A percentile compares a stretch with the other conserved stretches of the same genome.
phyloP scores from a whole-genome alignment of 257 asterid species.

The Cinchona pubescens region DNA sequence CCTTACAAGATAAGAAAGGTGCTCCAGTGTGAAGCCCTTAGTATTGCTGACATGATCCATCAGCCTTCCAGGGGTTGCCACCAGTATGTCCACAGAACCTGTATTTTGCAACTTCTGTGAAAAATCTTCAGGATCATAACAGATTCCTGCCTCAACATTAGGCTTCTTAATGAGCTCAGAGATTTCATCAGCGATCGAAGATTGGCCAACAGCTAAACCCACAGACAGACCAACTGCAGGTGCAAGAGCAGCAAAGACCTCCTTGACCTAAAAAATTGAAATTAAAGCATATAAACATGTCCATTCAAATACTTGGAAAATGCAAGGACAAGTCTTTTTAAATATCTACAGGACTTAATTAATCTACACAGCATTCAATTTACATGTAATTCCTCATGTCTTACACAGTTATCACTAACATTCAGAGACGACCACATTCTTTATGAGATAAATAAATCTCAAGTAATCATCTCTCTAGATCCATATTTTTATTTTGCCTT shows the following conservation, averaged over 20 bases:
- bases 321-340: background rate
- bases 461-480: background rate
- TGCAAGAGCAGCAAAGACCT: conserved; percentile 70
- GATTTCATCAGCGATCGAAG: conserved; percentile 86
- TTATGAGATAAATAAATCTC: background rate
- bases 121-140: conserved; percentile 49
- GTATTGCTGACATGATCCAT: conserved; percentile 91
- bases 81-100: conserved; percentile 87
- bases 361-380: background rate
- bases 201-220: conserved; percentile 96
- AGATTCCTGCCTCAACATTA: conserved; percentile 39
- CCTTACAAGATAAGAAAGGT: conserved; percentile 87
- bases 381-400: background rate
- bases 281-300: background rate
- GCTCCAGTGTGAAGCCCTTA: conserved; percentile 84
- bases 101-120: conserved; percentile 42
- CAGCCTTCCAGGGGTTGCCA: conserved; percentile 94
- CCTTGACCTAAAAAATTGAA: conserved; percentile 66
- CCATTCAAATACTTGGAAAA: background rate
- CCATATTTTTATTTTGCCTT: background rate
- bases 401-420: background rate
- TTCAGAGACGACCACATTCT: background rate
- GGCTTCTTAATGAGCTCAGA: conserved; percentile 72
- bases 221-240: conserved; percentile 93
- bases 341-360: background rate